A percentile compares a stretch with the other conserved stretches of the same genome.
These are phyloP conservation scores for Oryza officinalis DNA, from an alignment of 176 grass and related monocot genomes.

Conservation along the genomic window DNA sequence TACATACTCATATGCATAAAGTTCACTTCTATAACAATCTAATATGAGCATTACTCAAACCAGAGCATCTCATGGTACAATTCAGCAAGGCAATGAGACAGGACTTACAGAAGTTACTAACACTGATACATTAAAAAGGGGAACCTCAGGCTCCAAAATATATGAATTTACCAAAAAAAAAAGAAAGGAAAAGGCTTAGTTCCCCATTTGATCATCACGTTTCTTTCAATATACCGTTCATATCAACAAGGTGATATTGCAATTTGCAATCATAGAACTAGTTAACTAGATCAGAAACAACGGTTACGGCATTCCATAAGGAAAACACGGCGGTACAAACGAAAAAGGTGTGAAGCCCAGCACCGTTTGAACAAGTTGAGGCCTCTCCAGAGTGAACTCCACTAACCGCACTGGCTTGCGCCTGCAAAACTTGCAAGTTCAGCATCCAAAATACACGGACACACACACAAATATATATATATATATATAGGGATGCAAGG, in stretches of 20 bases:
- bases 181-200: neutral
- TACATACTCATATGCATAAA: conserved; percentile 13
- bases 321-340: neutral
- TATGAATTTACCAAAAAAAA: neutral
- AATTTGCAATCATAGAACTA: neutral
- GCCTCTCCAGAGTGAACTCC: conserved; percentile 37
- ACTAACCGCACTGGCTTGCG: conserved; percentile 29
- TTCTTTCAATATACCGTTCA: neutral
- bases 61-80: neutral
- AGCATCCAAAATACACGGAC: neutral
- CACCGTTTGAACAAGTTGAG: conserved; percentile 47
- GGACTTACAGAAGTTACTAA: neutral
- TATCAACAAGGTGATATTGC: neutral
- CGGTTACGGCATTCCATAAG: neutral
- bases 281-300: neutral
- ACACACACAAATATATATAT: neutral
- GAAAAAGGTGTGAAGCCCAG: neutral
- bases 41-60: neutral
- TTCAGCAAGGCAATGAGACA: conserved; percentile 4
- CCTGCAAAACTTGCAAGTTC: conserved; percentile 25
- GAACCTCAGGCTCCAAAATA: conserved; percentile 7
- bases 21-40: neutral
- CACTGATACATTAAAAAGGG: neutral
- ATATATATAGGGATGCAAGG: neutral
- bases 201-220: neutral